Percentiles rank a stretch among this genome's conserved stretches.
Evolutionary conservation across 1,139 yeast genomes (phyloP).

Genomic region (Taiozyma sp.): DNA sequence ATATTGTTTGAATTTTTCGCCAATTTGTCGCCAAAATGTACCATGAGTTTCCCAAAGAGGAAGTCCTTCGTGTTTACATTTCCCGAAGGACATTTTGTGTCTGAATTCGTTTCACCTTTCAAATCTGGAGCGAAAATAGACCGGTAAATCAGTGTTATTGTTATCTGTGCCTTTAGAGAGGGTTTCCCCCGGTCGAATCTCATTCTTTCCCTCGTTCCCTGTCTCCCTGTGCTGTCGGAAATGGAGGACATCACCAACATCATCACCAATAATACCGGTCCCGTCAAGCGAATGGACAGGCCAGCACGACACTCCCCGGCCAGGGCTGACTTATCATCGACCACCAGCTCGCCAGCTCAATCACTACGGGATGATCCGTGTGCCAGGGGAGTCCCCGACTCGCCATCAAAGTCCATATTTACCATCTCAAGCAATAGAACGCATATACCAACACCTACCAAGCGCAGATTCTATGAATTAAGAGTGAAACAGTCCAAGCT

Average conservation of each 20-base stretch:
- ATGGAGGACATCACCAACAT: background rate
- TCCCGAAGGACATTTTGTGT: background rate
- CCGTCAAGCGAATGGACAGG: background rate
- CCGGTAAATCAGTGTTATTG: background rate
- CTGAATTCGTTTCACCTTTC: background rate
- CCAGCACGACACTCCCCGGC: background rate
- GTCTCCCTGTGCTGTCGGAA: background rate
- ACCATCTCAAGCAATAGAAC: background rate
- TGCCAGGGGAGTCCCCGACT: background rate
- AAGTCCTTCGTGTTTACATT: background rate
- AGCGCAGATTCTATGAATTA: constrained; percentile 5
- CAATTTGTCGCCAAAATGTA: background rate
- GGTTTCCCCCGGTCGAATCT: background rate
- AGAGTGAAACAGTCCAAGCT: constrained; percentile 40
- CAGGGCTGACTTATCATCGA: background rate
- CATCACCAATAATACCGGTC: background rate
- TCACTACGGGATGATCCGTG: background rate
- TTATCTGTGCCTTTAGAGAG: background rate
- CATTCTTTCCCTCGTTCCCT: background rate
- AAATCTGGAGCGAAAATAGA: background rate
- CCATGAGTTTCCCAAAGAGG: background rate
- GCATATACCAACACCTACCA: background rate
- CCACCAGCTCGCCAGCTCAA: background rate
- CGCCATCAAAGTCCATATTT: background rate
- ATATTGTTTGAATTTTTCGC: background rate